These are phyloP conservation scores for Metarhizium humberi DNA, from an alignment of 2,329 filamentous ascomycete genomes.

Conservation along the genomic window DNA sequence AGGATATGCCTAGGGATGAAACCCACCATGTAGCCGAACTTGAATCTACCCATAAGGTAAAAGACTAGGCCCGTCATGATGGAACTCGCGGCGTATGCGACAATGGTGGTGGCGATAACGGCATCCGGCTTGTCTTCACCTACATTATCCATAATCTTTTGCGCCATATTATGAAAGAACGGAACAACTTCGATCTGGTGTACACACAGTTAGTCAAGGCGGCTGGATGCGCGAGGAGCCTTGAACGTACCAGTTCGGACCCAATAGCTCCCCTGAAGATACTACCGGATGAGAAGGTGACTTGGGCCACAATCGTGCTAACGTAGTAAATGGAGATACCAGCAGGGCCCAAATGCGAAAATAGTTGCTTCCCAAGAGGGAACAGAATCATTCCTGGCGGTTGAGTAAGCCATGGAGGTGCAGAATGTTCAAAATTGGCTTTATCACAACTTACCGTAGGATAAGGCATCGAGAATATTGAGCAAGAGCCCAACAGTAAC, in stretches of 20 bases:
- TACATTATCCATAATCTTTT: slow-evolving; percentile 70
- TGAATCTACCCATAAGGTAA: slow-evolving; percentile 79
- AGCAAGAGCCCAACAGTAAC: slow-evolving; percentile 82
- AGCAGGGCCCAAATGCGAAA: slow-evolving; percentile 77
- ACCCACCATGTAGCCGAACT: slow-evolving; percentile 83
- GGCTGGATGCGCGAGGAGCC: background rate
- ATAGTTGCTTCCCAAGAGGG: slow-evolving; percentile 78
- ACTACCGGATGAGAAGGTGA: slow-evolving; percentile 81
- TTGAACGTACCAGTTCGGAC: slow-evolving; percentile 67
- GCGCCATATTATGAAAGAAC: slow-evolving; percentile 98
- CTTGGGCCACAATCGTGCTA: slow-evolving; percentile 87
- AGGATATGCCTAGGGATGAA: slow-evolving; percentile 96
- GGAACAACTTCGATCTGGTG: slow-evolving; percentile 86
- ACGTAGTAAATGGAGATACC: slow-evolving; percentile 99
- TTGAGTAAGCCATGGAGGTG: slow-evolving; percentile 6
- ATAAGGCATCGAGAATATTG: slow-evolving; percentile 89
- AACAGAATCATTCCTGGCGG: slow-evolving; percentile 78
- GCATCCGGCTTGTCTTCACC: slow-evolving; percentile 74
- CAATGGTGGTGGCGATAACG: slow-evolving; percentile 88
- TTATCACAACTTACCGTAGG: slow-evolving; percentile 58
- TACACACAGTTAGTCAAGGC: background rate
- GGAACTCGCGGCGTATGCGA: slow-evolving; percentile 82
- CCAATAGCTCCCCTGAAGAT: slow-evolving; percentile 86
- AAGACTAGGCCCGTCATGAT: slow-evolving; percentile 87
- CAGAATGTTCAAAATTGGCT: slow-evolving; percentile 5